Conservation (phyloP, 495 filamentous ascomycete genomes). For the Penicillium goetzii region DNA sequence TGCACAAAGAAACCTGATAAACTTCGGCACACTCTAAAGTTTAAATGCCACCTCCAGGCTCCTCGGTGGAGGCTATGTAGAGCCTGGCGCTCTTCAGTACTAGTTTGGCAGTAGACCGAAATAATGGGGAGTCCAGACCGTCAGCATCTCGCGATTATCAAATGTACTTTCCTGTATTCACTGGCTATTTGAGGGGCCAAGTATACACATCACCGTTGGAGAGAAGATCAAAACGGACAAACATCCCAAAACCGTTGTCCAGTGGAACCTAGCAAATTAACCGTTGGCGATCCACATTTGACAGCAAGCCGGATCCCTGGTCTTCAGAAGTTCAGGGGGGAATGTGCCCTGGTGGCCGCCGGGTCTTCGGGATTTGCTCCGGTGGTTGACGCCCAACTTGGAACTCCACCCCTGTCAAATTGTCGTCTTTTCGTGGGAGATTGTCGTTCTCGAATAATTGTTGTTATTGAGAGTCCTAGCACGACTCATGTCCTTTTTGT, state of each 20-base stretch:
- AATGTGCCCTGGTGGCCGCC: conserved; percentile 2
- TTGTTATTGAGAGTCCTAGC: not conserved
- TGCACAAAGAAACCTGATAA: not conserved
- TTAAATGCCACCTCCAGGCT: not conserved
- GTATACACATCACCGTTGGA: not conserved
- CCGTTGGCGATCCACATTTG: conserved; percentile 34
- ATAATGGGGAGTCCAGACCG: not conserved
- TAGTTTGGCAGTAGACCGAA: not conserved
- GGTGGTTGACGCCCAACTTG: not conserved
- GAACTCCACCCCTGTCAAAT: not conserved
- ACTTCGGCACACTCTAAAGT: not conserved
- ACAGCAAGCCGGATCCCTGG: conserved; percentile 23
- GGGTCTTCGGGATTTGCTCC: conserved; percentile 18
- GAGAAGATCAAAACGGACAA: conserved; percentile 9
- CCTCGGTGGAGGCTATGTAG: not conserved
- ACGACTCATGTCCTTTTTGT: not conserved
- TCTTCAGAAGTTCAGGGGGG: conserved; percentile 12
- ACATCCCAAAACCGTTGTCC: conserved; percentile 15
- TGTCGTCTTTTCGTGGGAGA: not conserved
- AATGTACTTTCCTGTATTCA: not conserved
- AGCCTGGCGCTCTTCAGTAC: not conserved
- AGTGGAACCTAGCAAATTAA: conserved; percentile 30
- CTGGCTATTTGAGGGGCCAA: not conserved
- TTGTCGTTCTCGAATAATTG: not conserved
- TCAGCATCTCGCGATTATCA: not conserved